phyloP scores from a whole-genome alignment of 1,284 basidiomycete genomes.

The Hemileia vastatrix region DNA sequence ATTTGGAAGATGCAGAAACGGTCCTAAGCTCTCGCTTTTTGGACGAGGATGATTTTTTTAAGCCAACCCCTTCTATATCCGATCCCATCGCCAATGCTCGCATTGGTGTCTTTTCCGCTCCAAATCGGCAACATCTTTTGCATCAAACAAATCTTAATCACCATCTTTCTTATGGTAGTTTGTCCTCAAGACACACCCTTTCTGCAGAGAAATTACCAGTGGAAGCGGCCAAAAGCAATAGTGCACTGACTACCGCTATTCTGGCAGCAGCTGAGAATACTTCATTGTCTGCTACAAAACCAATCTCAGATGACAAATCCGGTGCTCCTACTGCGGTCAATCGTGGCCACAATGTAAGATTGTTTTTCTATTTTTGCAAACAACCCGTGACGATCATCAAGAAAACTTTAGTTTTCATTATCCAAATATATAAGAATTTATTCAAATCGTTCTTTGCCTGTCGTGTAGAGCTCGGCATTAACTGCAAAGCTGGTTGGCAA shows the following conservation, averaged over 20 bases:
- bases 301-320: no score
- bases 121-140: neutral
- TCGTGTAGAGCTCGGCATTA: slow-evolving; percentile 17
- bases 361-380: no score
- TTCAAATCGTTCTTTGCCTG: no score
- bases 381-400: no score
- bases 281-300: slow-evolving; percentile 3
- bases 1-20: slow-evolving; percentile 2
- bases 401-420: no score
- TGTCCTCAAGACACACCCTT: neutral
- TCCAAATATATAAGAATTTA: no score
- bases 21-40: slow-evolving; percentile 7
- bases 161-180: neutral
- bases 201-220: neutral
- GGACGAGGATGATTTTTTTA: slow-evolving; percentile 1
- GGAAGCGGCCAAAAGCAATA: neutral
- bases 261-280: slow-evolving; percentile 14
- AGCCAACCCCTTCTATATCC: neutral
- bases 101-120: neutral
- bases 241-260: slow-evolving; percentile 14
- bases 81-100: neutral
- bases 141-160: neutral
- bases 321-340: no score
- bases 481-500: slow-evolving; percentile 19
- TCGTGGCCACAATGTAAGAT: no score